Evolutionary conservation across 2,329 filamentous ascomycete genomes (phyloP), one percentile per base, ranked within the genome.

Genomic region (Botrytis tulipae): DNA sequence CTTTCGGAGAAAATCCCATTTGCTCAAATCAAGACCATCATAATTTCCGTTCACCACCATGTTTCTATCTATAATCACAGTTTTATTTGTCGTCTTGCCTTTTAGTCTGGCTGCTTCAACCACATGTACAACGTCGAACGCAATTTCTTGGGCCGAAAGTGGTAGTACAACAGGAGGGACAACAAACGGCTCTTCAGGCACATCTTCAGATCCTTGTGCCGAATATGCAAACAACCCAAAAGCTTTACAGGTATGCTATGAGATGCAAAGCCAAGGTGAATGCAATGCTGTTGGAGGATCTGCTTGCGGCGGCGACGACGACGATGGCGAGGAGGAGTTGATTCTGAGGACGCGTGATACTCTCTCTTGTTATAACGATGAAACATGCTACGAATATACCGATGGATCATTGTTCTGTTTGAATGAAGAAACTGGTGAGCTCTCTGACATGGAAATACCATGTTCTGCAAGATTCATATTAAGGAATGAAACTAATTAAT

Each of bases 391-490:
- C 18, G 40, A 65, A 6, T 44, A 65, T 65, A 65, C 37, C 0
- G 60, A 65, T 20, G 61, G 61, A 32, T 65, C 40, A 44, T 32
- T 65, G n/a, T 65, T 65, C 40, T 46, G 61, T 32, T 65, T 65
- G n/a, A 7, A 65, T 22, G 8, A 22, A 65, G n/a, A 10, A 18
- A 65, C 61, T 14, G 61, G 61, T 65, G 6, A 32, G n/a, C 16
- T 44, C 40, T 22, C 9, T 20, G 8, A 7, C n/a, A 65, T 32
- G 6, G 16, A 29, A 14, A 32, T 22, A 1, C 16, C 18, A 20
- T 18, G 16, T 20, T 29, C 20, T 18, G 40, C n/a, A 29, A 44
- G 40, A 20, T 65, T 65, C 2, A 32, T 4, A 22, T 44, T 32
- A 32, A 32, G 29, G 18, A 20, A 14, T 46, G 18, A 46, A 65